Base-by-base conservation (phyloP, 2,329 filamentous ascomycete species). In the Penicillium brevicompactum region DNA sequence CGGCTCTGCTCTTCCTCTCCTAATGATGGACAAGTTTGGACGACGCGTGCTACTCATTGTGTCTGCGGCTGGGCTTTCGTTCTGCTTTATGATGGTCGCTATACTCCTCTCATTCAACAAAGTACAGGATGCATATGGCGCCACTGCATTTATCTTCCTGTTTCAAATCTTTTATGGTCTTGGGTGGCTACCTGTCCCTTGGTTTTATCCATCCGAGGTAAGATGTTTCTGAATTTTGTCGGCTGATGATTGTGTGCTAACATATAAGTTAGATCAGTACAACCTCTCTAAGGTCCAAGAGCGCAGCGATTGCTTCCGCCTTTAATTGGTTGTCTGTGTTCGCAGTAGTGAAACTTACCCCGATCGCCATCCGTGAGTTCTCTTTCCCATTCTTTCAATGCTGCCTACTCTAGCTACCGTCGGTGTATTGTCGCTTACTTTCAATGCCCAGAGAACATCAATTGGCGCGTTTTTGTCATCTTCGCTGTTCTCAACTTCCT, bases 181-280 rank as follows among this genome's bases (percentile, higher is more conserved):
- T 7, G 72, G 75, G 11, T 86, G 82, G 82, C 67, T 86, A 4
- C 83, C 84, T 11, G 76, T 86, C 10, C 84, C 84, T 0, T 87
- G 83, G 84, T 51, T 66, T 21, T 66, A 69, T 31, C 67, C 77
- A 0, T 75, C 78, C 31, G 80, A 80, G 55, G 69, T 79, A 62
- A 79, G 78, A 55, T 4, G 10, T 7, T 10, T 37, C 30, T n/a
- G 9, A 9, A 16, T 27, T 38, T 30, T 24, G 5, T 14, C 16
- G 4, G 34, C 8, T 10, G n/a, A 14, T 41, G 14, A 4, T 5
- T 8, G 6, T 9, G n/a, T 31, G 22, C 46, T 49, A 14, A 49
- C 34, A 37, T 10, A 31, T 24, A 2, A 6, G 9, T 34, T 10
- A 51, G 40, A 51, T 51, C 21, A 51, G 41, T 16, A 51, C 49